Evolutionary conservation across 345 rosid species (phyloP), one percentile per base, ranked within the genome.

Genomic region (Crucihimalaya himalaica): DNA sequence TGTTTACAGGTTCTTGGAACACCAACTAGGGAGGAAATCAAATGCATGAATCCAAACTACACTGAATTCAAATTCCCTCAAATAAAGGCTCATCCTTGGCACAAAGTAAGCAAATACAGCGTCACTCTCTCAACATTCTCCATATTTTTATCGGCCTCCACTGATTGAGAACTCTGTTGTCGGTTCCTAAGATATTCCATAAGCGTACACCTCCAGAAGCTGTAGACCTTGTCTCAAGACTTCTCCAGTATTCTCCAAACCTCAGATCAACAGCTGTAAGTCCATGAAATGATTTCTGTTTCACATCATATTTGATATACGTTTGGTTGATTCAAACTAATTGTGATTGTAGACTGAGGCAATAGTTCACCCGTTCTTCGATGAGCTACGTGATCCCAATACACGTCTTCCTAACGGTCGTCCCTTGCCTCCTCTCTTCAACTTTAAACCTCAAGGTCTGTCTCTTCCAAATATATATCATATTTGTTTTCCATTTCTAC

Each of bases 81-180:
- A 73, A 94, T 91, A 80, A 94, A 94, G 78, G 94, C 98, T 54
- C 98, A 94, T 77, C 97, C 98, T 66, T 94, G 98, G 99, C 97
- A 95, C 83, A 95, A 95, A 85, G 98, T 89, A 87, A 80, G 78
- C 56, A 18, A 48, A 63, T 6, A 60, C 13, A 62, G 57, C 5
- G 16, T 47, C 5, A 55, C 59, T 23, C 23, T n/a, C 56, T 39
- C 47, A 37, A n/a, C 53, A 39, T 63, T 20, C 52, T 16, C 52
- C 18, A 9, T n/a, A 2, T 14, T 12, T 2, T 16, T 56, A 23
- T 19, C 4, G 7, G 7, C 1, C 16, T 18, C 1, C 9, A 7
- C 53, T 72, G 37, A 66, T 28, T 9, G 14, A 14, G 61, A 47
- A 28, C 35, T 51, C 0, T 70, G 69, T 35, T 64, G 37, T 40